These are phyloP conservation scores for Dactylellina leptospora DNA, from an alignment of 2,329 filamentous ascomycete genomes.

Conservation along the genomic window DNA sequence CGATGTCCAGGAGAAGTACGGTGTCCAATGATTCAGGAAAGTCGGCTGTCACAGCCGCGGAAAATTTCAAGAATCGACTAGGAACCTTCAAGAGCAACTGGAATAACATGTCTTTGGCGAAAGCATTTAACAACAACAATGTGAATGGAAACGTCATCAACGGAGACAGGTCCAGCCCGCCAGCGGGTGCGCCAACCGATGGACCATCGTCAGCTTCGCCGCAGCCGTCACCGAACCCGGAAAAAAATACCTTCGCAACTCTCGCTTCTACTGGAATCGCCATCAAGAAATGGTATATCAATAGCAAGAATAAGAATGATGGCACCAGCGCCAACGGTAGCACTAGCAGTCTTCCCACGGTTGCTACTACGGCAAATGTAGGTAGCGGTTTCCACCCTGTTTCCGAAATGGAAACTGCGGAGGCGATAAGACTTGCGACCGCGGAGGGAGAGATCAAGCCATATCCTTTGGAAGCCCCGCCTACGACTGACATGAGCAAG, in stretches of 20 bases:
- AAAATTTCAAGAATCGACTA: constrained; percentile 23
- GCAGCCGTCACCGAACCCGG: constrained; percentile 57
- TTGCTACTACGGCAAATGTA: neutral
- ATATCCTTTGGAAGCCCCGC: constrained; percentile 30
- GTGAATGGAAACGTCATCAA: neutral
- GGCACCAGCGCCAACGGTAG: constrained; percentile 5
- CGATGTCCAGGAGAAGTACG: constrained; percentile 14
- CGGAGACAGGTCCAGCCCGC: neutral
- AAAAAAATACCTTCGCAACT: constrained; percentile 61
- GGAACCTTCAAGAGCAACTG: constrained; percentile 44
- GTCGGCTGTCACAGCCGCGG: constrained; percentile 24
- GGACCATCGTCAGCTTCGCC: too few relatives aligned
- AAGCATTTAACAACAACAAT: constrained; percentile 47
- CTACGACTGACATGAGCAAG: constrained; percentile 28
- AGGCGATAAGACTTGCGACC: constrained; percentile 15
- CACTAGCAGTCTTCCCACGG: constrained; percentile 1
- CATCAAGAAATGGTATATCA: constrained; percentile 69
- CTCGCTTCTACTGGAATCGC: constrained; percentile 65
- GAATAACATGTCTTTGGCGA: constrained; percentile 34
- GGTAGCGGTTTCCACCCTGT: constrained; percentile 47
- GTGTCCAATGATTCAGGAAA: constrained; percentile 12
- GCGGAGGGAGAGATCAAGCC: constrained; percentile 22
- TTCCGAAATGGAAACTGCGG: constrained; percentile 17
- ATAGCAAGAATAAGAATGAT: constrained; percentile 53
- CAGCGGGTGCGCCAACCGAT: neutral